phyloP scores from a whole-genome alignment of 768 basidiomycete species.

The Multifurca ochricompacta region DNA sequence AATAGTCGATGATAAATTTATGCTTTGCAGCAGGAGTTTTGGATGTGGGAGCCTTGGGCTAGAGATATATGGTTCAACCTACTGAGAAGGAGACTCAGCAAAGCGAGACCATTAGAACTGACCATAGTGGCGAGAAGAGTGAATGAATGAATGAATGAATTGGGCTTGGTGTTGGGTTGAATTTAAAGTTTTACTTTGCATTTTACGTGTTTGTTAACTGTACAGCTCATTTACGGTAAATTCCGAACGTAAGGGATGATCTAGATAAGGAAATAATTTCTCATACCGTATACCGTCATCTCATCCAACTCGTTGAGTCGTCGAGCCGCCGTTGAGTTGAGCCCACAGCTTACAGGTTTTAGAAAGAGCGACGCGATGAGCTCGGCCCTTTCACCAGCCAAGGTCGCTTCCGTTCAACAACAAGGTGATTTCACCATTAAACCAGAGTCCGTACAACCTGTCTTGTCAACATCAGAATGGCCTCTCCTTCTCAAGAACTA shows the following conservation, averaged over 20 bases:
- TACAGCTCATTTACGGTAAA: slow-evolving; percentile 36
- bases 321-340: not conserved
- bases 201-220: slow-evolving; percentile 30
- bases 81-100: slow-evolving; percentile 91
- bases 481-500: slow-evolving; percentile 98
- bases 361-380: slow-evolving; percentile 32
- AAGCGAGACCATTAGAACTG: slow-evolving; percentile 60
- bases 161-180: slow-evolving; percentile 7
- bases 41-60: slow-evolving; percentile 53
- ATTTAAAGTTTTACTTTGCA: too few relatives aligned
- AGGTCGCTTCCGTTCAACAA: slow-evolving; percentile 68
- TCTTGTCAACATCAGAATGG: slow-evolving; percentile 94
- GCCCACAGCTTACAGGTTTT: too few relatives aligned
- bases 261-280: slow-evolving; percentile 1
- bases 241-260: slow-evolving; percentile 3
- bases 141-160: slow-evolving; percentile 18
- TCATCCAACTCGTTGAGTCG: too few relatives aligned
- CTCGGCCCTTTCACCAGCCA: slow-evolving; percentile 48
- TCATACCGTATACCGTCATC: not conserved
- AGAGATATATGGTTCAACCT: slow-evolving; percentile 53
- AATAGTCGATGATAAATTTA: slow-evolving; percentile 83
- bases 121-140: slow-evolving; percentile 49
- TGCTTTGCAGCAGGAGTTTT: slow-evolving; percentile 52
- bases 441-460: slow-evolving; percentile 63
- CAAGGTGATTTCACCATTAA: slow-evolving; percentile 76